These are phyloP conservation scores for Piper longum DNA, from an alignment of 164 flowering plant genomes.

Conservation along the genomic window DNA sequence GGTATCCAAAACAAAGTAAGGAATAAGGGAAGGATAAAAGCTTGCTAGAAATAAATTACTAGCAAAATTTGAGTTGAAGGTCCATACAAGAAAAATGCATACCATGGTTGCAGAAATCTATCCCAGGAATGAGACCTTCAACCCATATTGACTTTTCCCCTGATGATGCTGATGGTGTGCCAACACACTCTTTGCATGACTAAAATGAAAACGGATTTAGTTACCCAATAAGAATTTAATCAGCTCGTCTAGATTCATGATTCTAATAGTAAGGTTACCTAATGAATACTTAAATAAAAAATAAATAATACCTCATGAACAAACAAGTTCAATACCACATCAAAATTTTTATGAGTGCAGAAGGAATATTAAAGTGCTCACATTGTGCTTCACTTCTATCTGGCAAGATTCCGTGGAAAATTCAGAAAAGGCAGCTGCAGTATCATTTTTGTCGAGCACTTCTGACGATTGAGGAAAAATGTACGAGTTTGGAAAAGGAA, in stretches of 20 bases:
- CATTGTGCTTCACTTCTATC: conserved; percentile 18
- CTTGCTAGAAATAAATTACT: neutral
- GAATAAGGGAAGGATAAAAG: neutral
- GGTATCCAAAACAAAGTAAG: neutral
- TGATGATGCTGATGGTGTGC: conserved; percentile 12
- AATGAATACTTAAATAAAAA: neutral
- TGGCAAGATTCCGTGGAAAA: conserved; percentile 13
- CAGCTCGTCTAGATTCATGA: no score
- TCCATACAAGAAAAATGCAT: conserved; percentile 3
- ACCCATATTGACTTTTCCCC: conserved; percentile 67
- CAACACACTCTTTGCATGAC: conserved; percentile 12
- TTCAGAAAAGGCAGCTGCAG: conserved; percentile 12
- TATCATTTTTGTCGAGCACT: conserved; percentile 18
- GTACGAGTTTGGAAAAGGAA: conserved; percentile 73
- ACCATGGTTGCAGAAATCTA: conserved; percentile 99
- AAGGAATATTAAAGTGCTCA: conserved; percentile 10
- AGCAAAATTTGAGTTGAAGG: neutral
- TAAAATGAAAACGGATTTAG: conserved; percentile 2
- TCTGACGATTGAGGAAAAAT: conserved; percentile 47
- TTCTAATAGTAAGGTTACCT: neutral
- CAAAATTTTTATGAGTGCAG: neutral
- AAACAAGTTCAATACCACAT: no score
- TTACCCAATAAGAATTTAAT: neutral
- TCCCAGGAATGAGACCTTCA: conserved; percentile 96
- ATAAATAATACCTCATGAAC: no score